phyloP scores from a whole-genome alignment of 495 filamentous ascomycete species.

The Penicillium taxi region DNA sequence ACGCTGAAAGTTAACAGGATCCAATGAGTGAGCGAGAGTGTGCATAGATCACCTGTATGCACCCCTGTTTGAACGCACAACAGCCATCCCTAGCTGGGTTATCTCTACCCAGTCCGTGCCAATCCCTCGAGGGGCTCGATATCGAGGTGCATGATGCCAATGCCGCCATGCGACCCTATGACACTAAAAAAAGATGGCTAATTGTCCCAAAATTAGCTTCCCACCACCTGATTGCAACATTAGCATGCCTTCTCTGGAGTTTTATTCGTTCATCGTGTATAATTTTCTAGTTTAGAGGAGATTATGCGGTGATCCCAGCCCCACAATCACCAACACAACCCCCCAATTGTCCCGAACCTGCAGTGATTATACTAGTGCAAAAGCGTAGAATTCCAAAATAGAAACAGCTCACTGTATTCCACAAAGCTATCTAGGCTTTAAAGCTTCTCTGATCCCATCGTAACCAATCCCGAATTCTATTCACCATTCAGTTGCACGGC shows the following conservation, averaged over 20 bases:
- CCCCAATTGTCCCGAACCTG: constrained; percentile 5
- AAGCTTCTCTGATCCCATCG: constrained; percentile 8
- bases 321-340: not conserved
- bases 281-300: not conserved
- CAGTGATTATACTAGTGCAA: not conserved
- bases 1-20: not conserved
- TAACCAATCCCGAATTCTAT: constrained; percentile 13
- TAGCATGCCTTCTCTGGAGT: not conserved
- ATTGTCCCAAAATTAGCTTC: constrained; percentile 8
- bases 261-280: not conserved
- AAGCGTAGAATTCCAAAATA: constrained; percentile 5
- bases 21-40: not conserved
- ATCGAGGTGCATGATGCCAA: constrained; percentile 3
- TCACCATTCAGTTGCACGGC: constrained; percentile 11
- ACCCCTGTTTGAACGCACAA: constrained; percentile 1
- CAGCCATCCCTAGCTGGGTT: not conserved
- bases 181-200: constrained; percentile 6
- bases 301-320: not conserved
- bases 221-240: not conserved
- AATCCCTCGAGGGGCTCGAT: constrained; percentile 3
- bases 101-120: constrained; percentile 4
- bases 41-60: not conserved
- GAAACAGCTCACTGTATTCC: not conserved
- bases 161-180: constrained; percentile 1
- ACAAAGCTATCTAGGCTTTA: constrained; percentile 4